Percentiles rank a stretch among this genome's conserved stretches.
Conservation (phyloP, 495 filamentous ascomycete species). For the Aspergillus nanangensis region DNA sequence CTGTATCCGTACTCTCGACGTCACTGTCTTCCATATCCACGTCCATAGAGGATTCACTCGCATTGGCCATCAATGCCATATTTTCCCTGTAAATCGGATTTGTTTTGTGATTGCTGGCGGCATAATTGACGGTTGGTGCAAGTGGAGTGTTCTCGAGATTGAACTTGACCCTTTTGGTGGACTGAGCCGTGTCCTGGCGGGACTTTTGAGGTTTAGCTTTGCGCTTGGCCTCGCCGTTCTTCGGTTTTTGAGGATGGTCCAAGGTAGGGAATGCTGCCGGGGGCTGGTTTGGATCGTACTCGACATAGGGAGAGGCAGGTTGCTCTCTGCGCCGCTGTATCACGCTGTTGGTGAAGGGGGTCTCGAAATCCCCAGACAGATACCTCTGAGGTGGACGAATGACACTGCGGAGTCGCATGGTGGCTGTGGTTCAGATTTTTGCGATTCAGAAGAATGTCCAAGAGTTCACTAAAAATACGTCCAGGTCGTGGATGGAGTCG, state of each 20-base stretch:
- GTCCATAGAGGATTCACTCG: constrained; percentile 1
- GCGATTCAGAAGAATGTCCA: too few relatives aligned
- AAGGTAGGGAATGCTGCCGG: constrained; percentile 43
- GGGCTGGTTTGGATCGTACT: constrained; percentile 38
- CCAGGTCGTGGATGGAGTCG: too few relatives aligned
- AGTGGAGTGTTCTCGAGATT: constrained; percentile 13
- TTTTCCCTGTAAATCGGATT: constrained; percentile 35
- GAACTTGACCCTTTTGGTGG: not conserved
- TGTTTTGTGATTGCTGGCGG: constrained; percentile 29
- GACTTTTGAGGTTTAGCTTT: too few relatives aligned
- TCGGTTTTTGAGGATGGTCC: constrained; percentile 11
- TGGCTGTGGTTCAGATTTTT: too few relatives aligned
- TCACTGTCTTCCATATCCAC: constrained; percentile 17
- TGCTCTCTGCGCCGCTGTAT: too few relatives aligned
- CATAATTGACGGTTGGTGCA: constrained; percentile 20
- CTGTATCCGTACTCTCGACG: too few relatives aligned
- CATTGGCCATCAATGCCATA: constrained; percentile 23
- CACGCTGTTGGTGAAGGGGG: too few relatives aligned
- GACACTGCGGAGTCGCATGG: too few relatives aligned
- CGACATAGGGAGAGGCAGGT: constrained; percentile 14
- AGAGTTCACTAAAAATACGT: too few relatives aligned
- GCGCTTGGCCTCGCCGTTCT: not conserved
- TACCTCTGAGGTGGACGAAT: too few relatives aligned
- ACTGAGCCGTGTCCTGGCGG: not conserved
- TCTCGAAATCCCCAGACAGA: too few relatives aligned